These are phyloP conservation scores for Striga hermonthica DNA, from an alignment of 305 asterid genomes.

Conservation along the genomic window DNA sequence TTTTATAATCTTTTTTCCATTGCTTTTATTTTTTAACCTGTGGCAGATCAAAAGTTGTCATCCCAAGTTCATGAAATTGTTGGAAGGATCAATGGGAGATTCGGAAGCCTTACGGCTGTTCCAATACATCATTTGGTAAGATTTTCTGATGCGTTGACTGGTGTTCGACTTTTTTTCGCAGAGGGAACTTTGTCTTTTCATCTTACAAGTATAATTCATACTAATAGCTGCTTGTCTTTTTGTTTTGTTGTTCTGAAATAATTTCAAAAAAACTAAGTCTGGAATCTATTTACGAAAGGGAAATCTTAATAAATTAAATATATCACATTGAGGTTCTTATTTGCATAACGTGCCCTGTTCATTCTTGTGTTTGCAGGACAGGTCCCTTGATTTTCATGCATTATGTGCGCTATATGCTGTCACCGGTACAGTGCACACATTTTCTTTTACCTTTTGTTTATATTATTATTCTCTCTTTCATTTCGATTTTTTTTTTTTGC, in stretches of 20 bases:
- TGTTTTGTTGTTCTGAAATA: too few species aligned
- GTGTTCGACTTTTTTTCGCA: too few species aligned
- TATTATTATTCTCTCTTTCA: constrained; percentile 23
- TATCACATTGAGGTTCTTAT: too few species aligned
- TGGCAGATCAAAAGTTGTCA: constrained; percentile 61
- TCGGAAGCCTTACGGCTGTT: constrained; percentile 59
- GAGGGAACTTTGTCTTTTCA: too few species aligned
- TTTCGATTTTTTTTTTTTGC: constrained; percentile 2
- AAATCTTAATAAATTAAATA: too few species aligned
- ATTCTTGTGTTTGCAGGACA: constrained; percentile 57
- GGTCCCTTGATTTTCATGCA: constrained; percentile 82
- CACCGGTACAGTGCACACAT: constrained; percentile 74
- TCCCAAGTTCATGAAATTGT: constrained; percentile 70
- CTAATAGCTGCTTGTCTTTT: not conserved
- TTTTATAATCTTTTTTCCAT: not conserved
- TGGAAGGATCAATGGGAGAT: constrained; percentile 65
- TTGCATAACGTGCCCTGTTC: not conserved
- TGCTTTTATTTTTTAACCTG: constrained; percentile 1
- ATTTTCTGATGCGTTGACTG: constrained; percentile 25
- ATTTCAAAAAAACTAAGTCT: too few species aligned
- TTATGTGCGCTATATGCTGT: constrained; percentile 89
- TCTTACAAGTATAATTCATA: not conserved
- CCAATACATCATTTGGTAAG: constrained; percentile 67
- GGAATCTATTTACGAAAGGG: too few species aligned
- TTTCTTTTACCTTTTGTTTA: constrained; percentile 5